phyloP scores from a whole-genome alignment of 768 basidiomycete species.

The Sporobolomyces roseus region DNA sequence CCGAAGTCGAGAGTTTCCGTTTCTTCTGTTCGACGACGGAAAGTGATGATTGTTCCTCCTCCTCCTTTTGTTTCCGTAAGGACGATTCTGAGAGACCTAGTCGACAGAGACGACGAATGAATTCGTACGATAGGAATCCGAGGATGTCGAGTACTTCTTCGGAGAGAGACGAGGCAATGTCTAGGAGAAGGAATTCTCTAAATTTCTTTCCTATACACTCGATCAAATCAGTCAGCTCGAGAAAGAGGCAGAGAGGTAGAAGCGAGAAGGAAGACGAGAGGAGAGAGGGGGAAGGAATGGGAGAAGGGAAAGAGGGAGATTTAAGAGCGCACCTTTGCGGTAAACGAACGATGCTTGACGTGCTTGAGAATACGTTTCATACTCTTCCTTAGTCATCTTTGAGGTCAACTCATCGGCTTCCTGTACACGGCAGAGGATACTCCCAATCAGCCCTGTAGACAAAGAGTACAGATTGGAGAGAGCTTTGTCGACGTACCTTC shows the following conservation, averaged over 20 bases:
- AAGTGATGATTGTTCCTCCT: neutral
- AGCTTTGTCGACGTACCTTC: no score
- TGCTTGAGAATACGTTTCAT: constrained; percentile 94
- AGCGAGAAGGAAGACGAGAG: neutral
- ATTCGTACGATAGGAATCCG: constrained; percentile 94
- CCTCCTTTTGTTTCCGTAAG: no score
- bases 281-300: neutral
- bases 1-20: neutral
- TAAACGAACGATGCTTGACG: constrained; percentile 95
- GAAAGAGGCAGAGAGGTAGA: neutral
- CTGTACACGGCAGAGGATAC: no score
- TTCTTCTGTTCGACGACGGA: neutral
- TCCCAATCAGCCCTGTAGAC: no score
- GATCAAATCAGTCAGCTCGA: no score
- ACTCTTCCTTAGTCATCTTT: constrained; percentile 94
- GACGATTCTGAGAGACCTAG: neutral
- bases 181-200: constrained; percentile 75
- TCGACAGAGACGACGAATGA: constrained; percentile 81
- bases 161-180: constrained; percentile 56
- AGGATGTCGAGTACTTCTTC: constrained; percentile 96
- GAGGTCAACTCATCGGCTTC: constrained; percentile 93
- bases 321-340: constrained; percentile 67
- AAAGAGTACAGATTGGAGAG: no score
- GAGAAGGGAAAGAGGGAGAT: neutral
- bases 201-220: constrained; percentile 74